Conservation (phyloP, 2,329 filamentous ascomycete genomes). For the Gaeumannomyces sp. region DNA sequence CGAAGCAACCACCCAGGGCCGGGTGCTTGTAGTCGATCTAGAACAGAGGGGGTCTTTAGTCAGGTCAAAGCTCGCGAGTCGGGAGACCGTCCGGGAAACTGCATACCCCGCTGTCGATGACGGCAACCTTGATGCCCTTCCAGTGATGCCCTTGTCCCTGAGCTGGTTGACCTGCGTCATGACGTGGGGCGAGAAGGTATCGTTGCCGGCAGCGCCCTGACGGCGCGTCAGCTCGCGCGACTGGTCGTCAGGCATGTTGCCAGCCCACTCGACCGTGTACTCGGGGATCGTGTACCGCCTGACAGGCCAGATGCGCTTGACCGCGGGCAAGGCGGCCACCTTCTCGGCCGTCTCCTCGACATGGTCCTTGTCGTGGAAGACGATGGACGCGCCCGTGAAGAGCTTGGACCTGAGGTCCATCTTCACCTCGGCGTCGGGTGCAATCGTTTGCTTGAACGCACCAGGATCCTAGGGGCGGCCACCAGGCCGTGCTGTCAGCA, state of each 20-base stretch:
- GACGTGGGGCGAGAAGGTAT: slow-evolving; percentile 43
- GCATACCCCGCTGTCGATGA: slow-evolving; percentile 50
- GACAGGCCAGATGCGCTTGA: slow-evolving; percentile 46
- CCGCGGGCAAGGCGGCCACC: slow-evolving; percentile 34
- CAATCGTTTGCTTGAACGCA: slow-evolving; percentile 32
- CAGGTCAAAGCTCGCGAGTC: background rate
- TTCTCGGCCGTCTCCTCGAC: slow-evolving; percentile 35
- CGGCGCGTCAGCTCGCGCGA: slow-evolving; percentile 11
- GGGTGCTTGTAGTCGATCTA: slow-evolving; percentile 56
- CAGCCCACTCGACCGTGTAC: slow-evolving; percentile 39
- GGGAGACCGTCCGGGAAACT: too few relatives aligned
- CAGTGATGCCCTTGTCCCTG: slow-evolving; percentile 39
- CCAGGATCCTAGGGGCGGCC: slow-evolving; percentile 29
- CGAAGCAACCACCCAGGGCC: slow-evolving; percentile 35
- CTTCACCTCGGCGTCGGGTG: slow-evolving; percentile 35
- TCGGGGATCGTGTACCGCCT: slow-evolving; percentile 37
- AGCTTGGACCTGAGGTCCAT: slow-evolving; percentile 44
- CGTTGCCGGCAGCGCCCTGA: slow-evolving; percentile 20
- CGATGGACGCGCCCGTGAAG: slow-evolving; percentile 49
- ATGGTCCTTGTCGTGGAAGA: slow-evolving; percentile 40
- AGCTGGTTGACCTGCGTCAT: slow-evolving; percentile 53
- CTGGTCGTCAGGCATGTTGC: slow-evolving; percentile 23
- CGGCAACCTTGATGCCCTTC: slow-evolving; percentile 47
- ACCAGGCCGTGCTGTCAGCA: slow-evolving; percentile 7
- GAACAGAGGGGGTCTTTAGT: background rate